Evolutionary conservation across 345 rosid species (phyloP).

Genomic region (Eucalyptus cloeziana): DNA sequence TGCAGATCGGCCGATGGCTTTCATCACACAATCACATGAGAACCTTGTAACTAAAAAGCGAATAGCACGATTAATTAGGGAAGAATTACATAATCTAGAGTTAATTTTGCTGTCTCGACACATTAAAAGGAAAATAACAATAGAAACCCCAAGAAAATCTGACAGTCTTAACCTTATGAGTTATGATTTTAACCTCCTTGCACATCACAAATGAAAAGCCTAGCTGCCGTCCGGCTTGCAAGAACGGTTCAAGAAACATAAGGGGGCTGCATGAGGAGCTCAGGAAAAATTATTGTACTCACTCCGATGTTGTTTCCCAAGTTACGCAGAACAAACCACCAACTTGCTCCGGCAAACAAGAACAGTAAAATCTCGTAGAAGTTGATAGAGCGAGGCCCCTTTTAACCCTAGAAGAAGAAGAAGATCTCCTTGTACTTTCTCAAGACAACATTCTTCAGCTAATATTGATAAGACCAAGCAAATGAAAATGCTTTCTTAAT

Average conservation of each 20-base stretch:
- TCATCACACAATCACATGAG: neutral
- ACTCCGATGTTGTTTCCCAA: neutral
- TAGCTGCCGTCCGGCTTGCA: neutral
- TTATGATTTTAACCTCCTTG: neutral
- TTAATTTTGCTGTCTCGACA: neutral
- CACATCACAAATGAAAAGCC: neutral
- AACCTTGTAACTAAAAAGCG: neutral
- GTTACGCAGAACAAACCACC: neutral
- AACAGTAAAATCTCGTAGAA: neutral
- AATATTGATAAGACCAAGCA: neutral
- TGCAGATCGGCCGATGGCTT: neutral
- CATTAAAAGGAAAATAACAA: neutral
- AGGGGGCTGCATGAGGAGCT: neutral
- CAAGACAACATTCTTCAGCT: neutral
- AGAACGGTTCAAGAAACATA: neutral
- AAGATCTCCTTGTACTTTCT: neutral
- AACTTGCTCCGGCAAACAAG: neutral
- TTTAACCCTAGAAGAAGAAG: neutral
- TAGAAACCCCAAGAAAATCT: neutral
- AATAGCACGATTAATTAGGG: neutral
- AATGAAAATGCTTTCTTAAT: neutral
- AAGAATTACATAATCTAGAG: neutral
- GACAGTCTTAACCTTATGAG: neutral
- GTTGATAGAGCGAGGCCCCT: neutral
- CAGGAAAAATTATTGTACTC: neutral